Evolutionary conservation across 495 filamentous ascomycete genomes (phyloP).

Genomic region (Glarea lozoyensis): DNA sequence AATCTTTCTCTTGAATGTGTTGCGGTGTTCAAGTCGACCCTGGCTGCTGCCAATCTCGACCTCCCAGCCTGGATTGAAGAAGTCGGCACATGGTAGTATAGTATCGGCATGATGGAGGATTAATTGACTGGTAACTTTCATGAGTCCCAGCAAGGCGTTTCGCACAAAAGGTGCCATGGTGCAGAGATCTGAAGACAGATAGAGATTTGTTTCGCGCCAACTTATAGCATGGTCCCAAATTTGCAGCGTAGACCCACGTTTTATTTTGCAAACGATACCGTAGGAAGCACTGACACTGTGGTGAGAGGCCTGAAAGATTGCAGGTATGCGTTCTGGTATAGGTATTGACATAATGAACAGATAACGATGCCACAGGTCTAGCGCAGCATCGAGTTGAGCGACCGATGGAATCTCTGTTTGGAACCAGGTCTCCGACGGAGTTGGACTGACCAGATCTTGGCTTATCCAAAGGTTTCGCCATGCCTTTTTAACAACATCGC

Average conservation of each 20-base stretch:
- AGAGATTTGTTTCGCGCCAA: slow-evolving; percentile 55
- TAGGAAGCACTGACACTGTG: slow-evolving; percentile 57
- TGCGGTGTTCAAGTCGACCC: slow-evolving; percentile 48
- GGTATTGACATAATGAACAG: slow-evolving; percentile 64
- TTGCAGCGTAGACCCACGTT: slow-evolving; percentile 49
- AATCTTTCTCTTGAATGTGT: slow-evolving; percentile 51
- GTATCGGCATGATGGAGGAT: slow-evolving; percentile 58
- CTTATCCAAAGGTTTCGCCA: slow-evolving; percentile 56
- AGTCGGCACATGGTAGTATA: slow-evolving; percentile 54
- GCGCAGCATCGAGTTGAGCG: slow-evolving; percentile 42
- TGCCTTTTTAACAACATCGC: slow-evolving; percentile 46
- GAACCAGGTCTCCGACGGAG: slow-evolving; percentile 3
- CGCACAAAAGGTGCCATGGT: slow-evolving; percentile 49
- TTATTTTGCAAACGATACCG: slow-evolving; percentile 58
- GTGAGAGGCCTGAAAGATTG: slow-evolving; percentile 60
- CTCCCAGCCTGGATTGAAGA: slow-evolving; percentile 64
- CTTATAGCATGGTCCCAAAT: slow-evolving; percentile 64
- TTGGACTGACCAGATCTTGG: slow-evolving; percentile 33
- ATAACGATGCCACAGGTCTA: slow-evolving; percentile 57
- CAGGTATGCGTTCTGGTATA: slow-evolving; percentile 52
- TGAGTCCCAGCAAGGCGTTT: slow-evolving; percentile 44
- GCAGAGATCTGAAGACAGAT: slow-evolving; percentile 50
- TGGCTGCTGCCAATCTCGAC: slow-evolving; percentile 54
- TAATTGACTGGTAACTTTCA: slow-evolving; percentile 47
- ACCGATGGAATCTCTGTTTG: slow-evolving; percentile 46